Percentiles rank a stretch among this genome's conserved stretches.
Evolutionary conservation across 1,139 yeast species (phyloP).

Genomic region (Taphrina flavorubra): DNA sequence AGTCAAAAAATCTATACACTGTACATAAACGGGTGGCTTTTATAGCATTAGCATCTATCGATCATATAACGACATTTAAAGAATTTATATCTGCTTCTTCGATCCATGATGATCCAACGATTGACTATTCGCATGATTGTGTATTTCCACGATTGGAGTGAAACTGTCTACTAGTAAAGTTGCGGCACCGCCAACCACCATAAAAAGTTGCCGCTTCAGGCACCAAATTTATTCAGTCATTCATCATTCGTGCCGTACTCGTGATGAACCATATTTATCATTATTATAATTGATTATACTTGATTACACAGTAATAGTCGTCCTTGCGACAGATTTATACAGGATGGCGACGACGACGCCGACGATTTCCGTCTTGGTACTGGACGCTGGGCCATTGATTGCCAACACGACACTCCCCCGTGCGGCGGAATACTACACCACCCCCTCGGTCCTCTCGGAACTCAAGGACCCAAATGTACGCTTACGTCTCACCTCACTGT

Average conservation of each 20-base stretch:
- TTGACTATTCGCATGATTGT: not conserved
- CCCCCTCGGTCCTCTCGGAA: slow-evolving; percentile 89
- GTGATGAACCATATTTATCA: not conserved
- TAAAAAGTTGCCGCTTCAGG: slow-evolving; percentile 14
- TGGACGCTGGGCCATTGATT: slow-evolving; percentile 94
- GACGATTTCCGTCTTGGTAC: slow-evolving; percentile 58
- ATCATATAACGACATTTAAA: too few relatives aligned
- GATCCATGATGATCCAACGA: too few relatives aligned
- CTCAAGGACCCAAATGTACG: slow-evolving; percentile 80
- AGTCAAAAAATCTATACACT: not conserved
- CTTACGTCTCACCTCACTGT: slow-evolving; percentile 27
- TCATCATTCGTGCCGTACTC: not conserved
- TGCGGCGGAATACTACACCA: slow-evolving; percentile 75
- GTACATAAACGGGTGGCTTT: not conserved
- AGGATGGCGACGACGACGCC: slow-evolving; percentile 16
- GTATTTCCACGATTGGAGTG: not conserved
- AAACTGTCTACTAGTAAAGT: too few relatives aligned
- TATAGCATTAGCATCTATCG: slow-evolving; percentile 6
- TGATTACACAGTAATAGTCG: not conserved
- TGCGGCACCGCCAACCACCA: not conserved
- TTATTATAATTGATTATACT: not conserved
- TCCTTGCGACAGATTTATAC: too few relatives aligned
- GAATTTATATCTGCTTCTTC: too few relatives aligned
- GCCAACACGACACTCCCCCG: slow-evolving; percentile 59
- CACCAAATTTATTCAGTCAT: slow-evolving; percentile 11